Base-by-base conservation (phyloP, 805 yeast genomes). In the Nakazawaea peltata region DNA sequence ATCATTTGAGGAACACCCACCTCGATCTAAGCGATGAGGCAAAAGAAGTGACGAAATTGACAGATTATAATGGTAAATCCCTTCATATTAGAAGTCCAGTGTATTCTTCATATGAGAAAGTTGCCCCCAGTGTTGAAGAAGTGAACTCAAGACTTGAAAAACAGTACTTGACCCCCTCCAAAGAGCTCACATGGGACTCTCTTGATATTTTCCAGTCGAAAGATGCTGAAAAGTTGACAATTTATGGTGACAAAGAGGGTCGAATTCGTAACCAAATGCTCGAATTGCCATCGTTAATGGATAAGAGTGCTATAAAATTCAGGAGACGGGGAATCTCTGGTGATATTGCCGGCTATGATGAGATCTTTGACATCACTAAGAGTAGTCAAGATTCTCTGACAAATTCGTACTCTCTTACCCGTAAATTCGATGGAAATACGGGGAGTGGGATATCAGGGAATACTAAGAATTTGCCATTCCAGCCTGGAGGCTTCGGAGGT, bases 261-360 rank as follows among this genome's bases (percentile, higher is more conserved):
- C 44, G n/a, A 53, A 75, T 14, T 67, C 68, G 28, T 37, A 60
- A 64, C 19, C 61, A 67, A 4, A 60, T 87, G 37, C 57, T 80
- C 26, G 56, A 62, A 6, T 37, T 71, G 1, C 97, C 97, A 0
- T 61, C 65, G 3, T 62, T 76, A 4, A 64, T 77, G 12, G 69
- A 74, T 11, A 69, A 94, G 42, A 74, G 92, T 0, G 60, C 74
- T 0, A 68, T 78, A 36, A 64, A 81, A 34, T 81, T 84, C 56
- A 73, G 73, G 41, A 67, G 98, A 48, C 52, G 61, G 5, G 97
- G 97, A 1, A 67, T 92, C 4, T 66, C 68, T 2, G 97, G 97
- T 11, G 48, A 57, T 4, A 76, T 90, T n/a, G 57, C 59, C 2
- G 67, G 74, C 0, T 77, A 74, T 43, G 60, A 69, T 26, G 95